phyloP scores from a whole-genome alignment of 2,329 filamentous ascomycete genomes.

The Talaromyces verruculosus region DNA sequence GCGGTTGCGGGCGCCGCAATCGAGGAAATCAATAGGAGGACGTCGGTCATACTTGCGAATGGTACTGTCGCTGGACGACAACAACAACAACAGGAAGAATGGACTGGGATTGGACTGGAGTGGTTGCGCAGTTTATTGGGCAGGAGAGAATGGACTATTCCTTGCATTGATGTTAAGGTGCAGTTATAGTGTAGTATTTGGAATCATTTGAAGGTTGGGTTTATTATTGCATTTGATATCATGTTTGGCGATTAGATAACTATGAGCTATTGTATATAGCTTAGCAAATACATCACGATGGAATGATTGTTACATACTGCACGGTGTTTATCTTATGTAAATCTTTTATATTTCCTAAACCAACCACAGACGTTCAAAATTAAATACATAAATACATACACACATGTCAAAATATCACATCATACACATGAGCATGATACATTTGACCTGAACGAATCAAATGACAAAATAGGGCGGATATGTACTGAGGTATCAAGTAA shows the following conservation, averaged over 20 bases:
- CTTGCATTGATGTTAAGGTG: conserved; percentile 86
- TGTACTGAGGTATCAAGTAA: conserved; percentile 23
- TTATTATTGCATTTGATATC: conserved; percentile 6
- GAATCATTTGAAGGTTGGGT: not conserved
- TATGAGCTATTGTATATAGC: not conserved
- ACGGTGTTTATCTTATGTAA: not conserved
- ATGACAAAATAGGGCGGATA: conserved; percentile 15
- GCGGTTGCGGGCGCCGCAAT: conserved; percentile 67
- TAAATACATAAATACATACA: conserved; percentile 13
- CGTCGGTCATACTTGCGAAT: conserved; percentile 23
- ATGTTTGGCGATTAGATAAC: not conserved
- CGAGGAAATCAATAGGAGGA: conserved; percentile 55
- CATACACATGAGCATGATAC: conserved; percentile 3
- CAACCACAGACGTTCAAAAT: not conserved
- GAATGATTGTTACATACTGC: not conserved
- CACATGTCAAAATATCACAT: conserved; percentile 10
- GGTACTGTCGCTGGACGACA: conserved; percentile 2
- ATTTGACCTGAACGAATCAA: not conserved
- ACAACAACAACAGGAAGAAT: conserved; percentile 51
- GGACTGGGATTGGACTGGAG: conserved; percentile 77
- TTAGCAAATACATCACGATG: not conserved
- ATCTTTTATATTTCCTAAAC: not conserved
- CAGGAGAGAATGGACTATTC: conserved; percentile 82
- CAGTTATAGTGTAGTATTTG: conserved; percentile 55
- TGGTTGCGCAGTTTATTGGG: conserved; percentile 83